A percentile compares a stretch with the other conserved stretches of the same genome.
Conservation (phyloP, 139 green algal genomes). For the Monoraphidium neglectum region DNA sequence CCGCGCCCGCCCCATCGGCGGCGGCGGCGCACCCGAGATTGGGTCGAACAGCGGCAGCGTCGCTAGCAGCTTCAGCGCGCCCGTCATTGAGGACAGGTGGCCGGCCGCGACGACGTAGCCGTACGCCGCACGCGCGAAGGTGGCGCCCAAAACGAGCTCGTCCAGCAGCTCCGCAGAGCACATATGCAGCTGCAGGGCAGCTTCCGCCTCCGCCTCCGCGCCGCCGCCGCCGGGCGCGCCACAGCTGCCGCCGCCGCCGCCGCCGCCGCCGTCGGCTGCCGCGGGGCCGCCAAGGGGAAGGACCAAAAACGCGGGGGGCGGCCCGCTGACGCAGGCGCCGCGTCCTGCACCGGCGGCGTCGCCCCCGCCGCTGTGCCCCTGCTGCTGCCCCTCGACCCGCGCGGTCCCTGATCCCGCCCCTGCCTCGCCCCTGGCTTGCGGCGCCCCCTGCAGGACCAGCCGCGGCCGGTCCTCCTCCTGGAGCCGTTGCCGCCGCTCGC, state of each 20-base stretch:
- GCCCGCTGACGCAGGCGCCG: too few species aligned
- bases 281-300: too few species aligned
- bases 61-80: constrained; percentile 41
- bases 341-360: too few species aligned
- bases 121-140: constrained; percentile 56
- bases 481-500: not conserved
- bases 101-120: constrained; percentile 52
- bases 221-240: not conserved
- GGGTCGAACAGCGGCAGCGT: constrained; percentile 55
- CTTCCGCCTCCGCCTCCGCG: not conserved
- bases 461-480: not conserved
- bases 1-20: not conserved
- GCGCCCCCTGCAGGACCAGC: not conserved
- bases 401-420: not conserved
- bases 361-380: too few species aligned
- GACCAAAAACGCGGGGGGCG: too few species aligned
- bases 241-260: too few species aligned
- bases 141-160: constrained; percentile 46
- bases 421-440: not conserved
- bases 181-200: constrained; percentile 19
- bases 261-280: not conserved
- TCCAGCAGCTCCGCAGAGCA: constrained; percentile 11
- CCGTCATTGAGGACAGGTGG: constrained; percentile 39
- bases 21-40: constrained; percentile 39
- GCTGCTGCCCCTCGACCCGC: too few species aligned